These are phyloP conservation scores for Fusarium foetens DNA, from an alignment of 2,329 filamentous ascomycete genomes.

Conservation along the genomic window DNA sequence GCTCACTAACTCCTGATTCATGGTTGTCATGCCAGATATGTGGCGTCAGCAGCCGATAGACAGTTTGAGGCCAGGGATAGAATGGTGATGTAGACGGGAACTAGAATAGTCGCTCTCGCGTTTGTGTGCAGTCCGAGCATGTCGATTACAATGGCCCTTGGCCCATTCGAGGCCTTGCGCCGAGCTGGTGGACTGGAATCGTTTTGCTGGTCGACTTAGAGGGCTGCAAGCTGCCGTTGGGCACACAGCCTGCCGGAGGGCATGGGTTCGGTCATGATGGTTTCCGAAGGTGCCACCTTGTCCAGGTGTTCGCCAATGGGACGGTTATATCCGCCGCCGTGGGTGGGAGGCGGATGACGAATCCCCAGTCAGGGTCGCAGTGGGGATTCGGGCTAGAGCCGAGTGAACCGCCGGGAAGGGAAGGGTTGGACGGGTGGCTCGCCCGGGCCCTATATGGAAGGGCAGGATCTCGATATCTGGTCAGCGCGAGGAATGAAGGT, in stretches of 20 bases:
- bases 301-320: slow-evolving; percentile 49
- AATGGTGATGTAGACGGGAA: slow-evolving; percentile 31
- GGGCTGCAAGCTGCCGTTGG: slow-evolving; percentile 45
- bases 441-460: slow-evolving; percentile 32
- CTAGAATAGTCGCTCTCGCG: slow-evolving; percentile 24
- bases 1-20: slow-evolving; percentile 39
- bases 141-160: slow-evolving; percentile 41
- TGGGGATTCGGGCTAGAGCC: slow-evolving; percentile 53
- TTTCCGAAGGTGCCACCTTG: slow-evolving; percentile 43
- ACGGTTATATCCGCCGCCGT: slow-evolving; percentile 48
- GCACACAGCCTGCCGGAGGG: slow-evolving; percentile 37
- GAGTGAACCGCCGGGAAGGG: slow-evolving; percentile 51
- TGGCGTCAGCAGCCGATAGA: slow-evolving; percentile 44
- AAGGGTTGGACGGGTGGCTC: slow-evolving; percentile 39
- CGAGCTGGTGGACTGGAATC: slow-evolving; percentile 40
- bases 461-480: slow-evolving; percentile 45
- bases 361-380: slow-evolving; percentile 47
- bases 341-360: slow-evolving; percentile 48
- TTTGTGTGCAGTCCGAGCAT: slow-evolving; percentile 25
- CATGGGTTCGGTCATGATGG: slow-evolving; percentile 42
- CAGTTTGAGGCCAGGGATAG: slow-evolving; percentile 32
- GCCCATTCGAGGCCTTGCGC: slow-evolving; percentile 46
- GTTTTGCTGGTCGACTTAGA: slow-evolving; percentile 35
- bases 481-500: slow-evolving; percentile 31
- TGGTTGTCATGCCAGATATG: slow-evolving; percentile 44